Percentiles rank a stretch among this genome's conserved stretches.
These are phyloP conservation scores for Phytopythium ostracodes DNA, from an alignment of 352 stramenopile species.

Conservation along the genomic window DNA sequence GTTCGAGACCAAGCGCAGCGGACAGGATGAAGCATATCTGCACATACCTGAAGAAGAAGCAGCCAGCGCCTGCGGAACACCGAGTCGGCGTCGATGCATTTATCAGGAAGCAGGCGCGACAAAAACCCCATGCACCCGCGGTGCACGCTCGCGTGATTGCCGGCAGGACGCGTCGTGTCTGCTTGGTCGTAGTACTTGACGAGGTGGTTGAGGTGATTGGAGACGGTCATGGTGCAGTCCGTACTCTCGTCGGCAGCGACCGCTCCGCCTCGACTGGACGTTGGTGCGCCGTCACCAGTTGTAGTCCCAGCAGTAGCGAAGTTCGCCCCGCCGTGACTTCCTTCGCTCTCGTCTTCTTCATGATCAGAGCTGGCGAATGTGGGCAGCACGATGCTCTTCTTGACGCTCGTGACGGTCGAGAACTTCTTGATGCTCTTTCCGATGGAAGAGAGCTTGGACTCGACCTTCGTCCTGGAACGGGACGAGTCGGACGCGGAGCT, in stretches of 20 bases:
- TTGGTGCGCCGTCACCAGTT: not conserved
- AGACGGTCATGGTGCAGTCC: not conserved
- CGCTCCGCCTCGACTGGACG: not conserved
- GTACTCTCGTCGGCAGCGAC: not conserved
- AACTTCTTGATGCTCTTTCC: constrained; percentile 9
- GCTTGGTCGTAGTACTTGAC: constrained; percentile 16
- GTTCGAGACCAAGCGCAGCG: not conserved
- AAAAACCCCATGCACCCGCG: constrained; percentile 2
- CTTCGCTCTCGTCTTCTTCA: not conserved
- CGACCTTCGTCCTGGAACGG: not conserved
- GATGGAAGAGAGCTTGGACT: constrained; percentile 7
- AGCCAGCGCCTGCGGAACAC: constrained; percentile 44
- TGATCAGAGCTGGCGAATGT: not conserved
- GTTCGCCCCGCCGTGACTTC: not conserved
- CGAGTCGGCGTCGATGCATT: constrained; percentile 53
- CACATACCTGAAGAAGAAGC: constrained; percentile 22
- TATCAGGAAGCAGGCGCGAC: constrained; percentile 16
- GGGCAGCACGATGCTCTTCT: constrained; percentile 4
- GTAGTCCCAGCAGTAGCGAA: not conserved
- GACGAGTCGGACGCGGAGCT: not conserved
- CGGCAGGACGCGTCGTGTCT: constrained; percentile 8
- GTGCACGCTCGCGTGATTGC: not conserved
- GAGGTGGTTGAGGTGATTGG: not conserved
- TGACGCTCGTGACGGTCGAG: not conserved
- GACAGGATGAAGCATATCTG: not conserved